Evolutionary conservation across 345 rosid species (phyloP).

Genomic region (Brassica nigra): DNA sequence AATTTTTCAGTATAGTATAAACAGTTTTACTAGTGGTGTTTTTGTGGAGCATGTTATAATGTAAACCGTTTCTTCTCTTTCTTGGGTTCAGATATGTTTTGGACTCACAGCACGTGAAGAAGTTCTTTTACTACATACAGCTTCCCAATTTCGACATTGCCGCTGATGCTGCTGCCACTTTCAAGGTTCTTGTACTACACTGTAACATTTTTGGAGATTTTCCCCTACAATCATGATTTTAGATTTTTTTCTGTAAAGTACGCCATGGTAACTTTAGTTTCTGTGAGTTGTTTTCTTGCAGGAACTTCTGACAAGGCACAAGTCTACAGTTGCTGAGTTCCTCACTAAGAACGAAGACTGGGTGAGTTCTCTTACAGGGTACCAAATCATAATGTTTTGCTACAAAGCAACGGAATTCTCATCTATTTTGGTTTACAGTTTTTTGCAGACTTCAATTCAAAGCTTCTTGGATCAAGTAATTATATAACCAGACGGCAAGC

Average conservation of each 20-base stretch:
- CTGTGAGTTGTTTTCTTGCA: slow-evolving; percentile 34
- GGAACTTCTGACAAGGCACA: slow-evolving; percentile 96
- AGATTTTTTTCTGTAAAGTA: background rate
- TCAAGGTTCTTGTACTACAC: slow-evolving; percentile 59
- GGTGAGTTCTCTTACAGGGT: slow-evolving; percentile 47
- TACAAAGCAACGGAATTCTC: background rate
- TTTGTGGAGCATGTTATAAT: slow-evolving; percentile 1
- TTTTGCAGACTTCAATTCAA: slow-evolving; percentile 80
- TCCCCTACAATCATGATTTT: background rate
- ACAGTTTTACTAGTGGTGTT: background rate
- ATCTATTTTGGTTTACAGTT: slow-evolving; percentile 57
- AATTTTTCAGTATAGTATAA: too few species aligned
- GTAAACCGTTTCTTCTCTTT: background rate
- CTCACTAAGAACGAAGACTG: slow-evolving; percentile 91
- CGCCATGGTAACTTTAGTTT: background rate
- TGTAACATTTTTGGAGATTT: background rate
- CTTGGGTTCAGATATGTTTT: slow-evolving; percentile 71
- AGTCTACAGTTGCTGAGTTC: slow-evolving; percentile 96
- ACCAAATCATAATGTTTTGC: background rate
- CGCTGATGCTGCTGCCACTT: slow-evolving; percentile 87
- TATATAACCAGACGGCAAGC: slow-evolving; percentile 97
- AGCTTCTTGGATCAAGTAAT: slow-evolving; percentile 89
- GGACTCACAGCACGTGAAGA: slow-evolving; percentile 83
- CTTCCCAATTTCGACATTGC: slow-evolving; percentile 97
- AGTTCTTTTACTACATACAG: slow-evolving; percentile 87